These are phyloP conservation scores for Pythium vanterpoolii DNA, from an alignment of 352 stramenopile genomes.

Conservation along the genomic window DNA sequence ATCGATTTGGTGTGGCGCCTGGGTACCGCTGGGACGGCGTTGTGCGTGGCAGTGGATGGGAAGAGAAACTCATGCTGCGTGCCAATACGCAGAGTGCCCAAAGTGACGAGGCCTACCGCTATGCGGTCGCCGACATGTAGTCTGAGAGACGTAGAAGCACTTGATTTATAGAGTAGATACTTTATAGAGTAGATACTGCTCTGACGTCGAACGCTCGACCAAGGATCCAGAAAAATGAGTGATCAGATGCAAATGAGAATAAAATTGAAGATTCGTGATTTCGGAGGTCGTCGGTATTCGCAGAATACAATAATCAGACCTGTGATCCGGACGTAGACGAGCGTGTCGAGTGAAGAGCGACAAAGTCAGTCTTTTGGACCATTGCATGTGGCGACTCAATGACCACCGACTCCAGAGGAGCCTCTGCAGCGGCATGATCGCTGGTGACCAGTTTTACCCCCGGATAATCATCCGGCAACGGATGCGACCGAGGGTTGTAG, in stretches of 20 bases:
- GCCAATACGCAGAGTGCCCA: constrained; percentile 57
- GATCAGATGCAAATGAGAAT: too few species aligned
- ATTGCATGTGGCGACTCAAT: background rate
- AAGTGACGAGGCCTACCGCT: constrained; percentile 77
- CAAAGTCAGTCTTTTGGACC: background rate
- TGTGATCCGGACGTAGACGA: background rate
- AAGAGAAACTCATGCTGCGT: constrained; percentile 90
- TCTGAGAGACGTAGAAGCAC: too few species aligned
- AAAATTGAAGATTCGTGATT: too few species aligned
- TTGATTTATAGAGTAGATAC: too few species aligned
- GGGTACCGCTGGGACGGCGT: constrained; percentile 99
- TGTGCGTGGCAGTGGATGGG: constrained; percentile 95
- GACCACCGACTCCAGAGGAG: background rate
- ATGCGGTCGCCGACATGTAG: constrained; percentile 84
- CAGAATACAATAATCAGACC: too few species aligned
- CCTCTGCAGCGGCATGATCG: background rate
- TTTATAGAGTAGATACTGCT: too few species aligned
- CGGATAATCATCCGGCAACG: constrained; percentile 9
- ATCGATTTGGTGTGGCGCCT: constrained; percentile 89
- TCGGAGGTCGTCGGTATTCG: too few species aligned
- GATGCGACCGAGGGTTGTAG: constrained; percentile 42
- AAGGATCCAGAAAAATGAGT: too few species aligned
- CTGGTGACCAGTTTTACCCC: too few species aligned
- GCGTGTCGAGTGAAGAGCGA: background rate
- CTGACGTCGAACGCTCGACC: too few species aligned